Percentiles rank a stretch among this genome's conserved stretches.
These are phyloP conservation scores for Chamaenerion angustifolium DNA, from an alignment of 345 rosid species.

Conservation along the genomic window DNA sequence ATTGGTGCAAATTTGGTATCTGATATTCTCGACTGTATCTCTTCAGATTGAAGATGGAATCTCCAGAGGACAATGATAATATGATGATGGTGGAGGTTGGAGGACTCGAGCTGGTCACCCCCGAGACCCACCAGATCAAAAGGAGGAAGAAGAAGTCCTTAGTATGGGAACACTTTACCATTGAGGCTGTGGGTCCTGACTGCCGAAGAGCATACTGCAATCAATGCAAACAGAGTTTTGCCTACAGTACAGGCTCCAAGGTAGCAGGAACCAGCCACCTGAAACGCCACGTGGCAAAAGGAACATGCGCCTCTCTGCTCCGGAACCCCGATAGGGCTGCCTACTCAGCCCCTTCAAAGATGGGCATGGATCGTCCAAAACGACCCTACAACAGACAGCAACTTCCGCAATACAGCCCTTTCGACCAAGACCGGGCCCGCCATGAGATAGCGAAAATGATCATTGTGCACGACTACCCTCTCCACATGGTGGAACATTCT, in stretches of 20 bases:
- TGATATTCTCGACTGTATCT: too few relatives aligned
- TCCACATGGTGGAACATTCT: slow-evolving; percentile 85
- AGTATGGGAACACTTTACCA: slow-evolving; percentile 88
- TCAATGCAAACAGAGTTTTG: slow-evolving; percentile 92
- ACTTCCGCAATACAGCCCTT: slow-evolving; percentile 35
- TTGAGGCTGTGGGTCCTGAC: slow-evolving; percentile 50
- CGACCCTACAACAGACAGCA: slow-evolving; percentile 43
- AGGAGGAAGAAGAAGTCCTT: slow-evolving; percentile 81
- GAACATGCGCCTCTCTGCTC: slow-evolving; percentile 58
- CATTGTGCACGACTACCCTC: slow-evolving; percentile 73
- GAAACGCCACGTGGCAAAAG: slow-evolving; percentile 84
- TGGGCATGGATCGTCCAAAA: slow-evolving; percentile 42
- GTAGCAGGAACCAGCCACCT: slow-evolving; percentile 97
- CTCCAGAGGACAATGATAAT: slow-evolving; percentile 14
- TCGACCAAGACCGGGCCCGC: slow-evolving; percentile 65
- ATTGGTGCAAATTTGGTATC: too few relatives aligned
- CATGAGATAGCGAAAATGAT: slow-evolving; percentile 78
- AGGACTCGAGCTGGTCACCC: slow-evolving; percentile 12
- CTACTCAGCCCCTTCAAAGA: slow-evolving; percentile 28
- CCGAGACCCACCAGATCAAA: slow-evolving; percentile 38
- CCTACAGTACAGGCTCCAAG: slow-evolving; percentile 82
- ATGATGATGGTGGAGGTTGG: too few relatives aligned
- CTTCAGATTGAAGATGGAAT: too few relatives aligned
- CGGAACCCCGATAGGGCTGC: slow-evolving; percentile 31
- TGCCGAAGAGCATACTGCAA: slow-evolving; percentile 87